A percentile compares a stretch with the other conserved stretches of the same genome.
Conservation (phyloP, 768 basidiomycete genomes). For the Obba rivulosa region DNA sequence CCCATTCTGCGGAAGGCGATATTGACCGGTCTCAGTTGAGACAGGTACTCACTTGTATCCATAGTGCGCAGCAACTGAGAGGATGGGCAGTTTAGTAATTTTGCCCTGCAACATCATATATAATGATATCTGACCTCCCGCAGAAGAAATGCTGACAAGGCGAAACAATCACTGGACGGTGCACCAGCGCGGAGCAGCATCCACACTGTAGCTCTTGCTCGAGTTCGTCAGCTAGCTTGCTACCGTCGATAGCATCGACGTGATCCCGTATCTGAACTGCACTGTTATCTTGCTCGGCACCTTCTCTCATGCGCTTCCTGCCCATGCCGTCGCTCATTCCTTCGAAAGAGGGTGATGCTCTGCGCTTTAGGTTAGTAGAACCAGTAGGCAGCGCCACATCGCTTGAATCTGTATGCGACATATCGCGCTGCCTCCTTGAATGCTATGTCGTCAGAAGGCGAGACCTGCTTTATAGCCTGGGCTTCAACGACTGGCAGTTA, state of each 20-base stretch:
- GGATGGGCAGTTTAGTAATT: neutral
- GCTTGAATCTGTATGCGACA: too few species aligned
- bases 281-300: constrained; percentile 10
- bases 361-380: constrained; percentile 46
- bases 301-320: constrained; percentile 59
- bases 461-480: too few species aligned
- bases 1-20: neutral
- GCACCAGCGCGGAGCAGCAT: constrained; percentile 78
- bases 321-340: constrained; percentile 37
- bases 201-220: constrained; percentile 79
- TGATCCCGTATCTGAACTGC: neutral
- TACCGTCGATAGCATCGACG: constrained; percentile 17
- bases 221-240: constrained; percentile 53
- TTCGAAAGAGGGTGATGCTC: constrained; percentile 56
- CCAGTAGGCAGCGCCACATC: neutral
- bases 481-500: too few species aligned
- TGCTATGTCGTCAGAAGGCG: too few species aligned
- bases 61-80: constrained; percentile 70
- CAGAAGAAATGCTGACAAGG: constrained; percentile 92
- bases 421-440: too few species aligned
- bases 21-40: neutral
- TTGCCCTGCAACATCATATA: neutral
- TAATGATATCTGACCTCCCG: constrained; percentile 54
- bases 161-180: constrained; percentile 73
- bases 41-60: constrained; percentile 68